Base-by-base conservation (phyloP, 2,329 filamentous ascomycete species). In the Fusarium longipes region DNA sequence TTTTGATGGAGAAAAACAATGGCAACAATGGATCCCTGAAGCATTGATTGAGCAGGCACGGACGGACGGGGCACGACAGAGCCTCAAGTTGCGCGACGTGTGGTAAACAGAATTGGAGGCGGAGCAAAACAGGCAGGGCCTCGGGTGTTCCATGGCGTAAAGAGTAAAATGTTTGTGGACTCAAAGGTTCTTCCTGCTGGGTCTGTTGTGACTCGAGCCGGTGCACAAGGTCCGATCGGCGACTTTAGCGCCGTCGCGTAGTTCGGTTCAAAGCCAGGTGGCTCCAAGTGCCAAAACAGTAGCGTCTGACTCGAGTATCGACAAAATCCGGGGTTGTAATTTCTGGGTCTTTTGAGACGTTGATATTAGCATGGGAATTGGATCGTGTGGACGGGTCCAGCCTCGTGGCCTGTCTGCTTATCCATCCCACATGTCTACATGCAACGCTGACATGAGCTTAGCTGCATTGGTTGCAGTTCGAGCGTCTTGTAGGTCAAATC, bases 31-130 rank as follows among this genome's bases (percentile, higher is more conserved):
- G 58, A 36, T 33, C 57, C 40, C 29, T 51, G 36, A 18, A 24
- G 40, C 17, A n/a, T 32, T 48, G 14, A 30, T 25, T 18, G 22
- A 7, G 3, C 15, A 60, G 33, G 27, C 33, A 29, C 17, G 22
- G 18, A 43, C n/a, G n/a, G n/a, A n/a, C n/a, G n/a, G n/a, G n/a
- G 35, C 35, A 47, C 43, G 7, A 40, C 65, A 68, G 63, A 67
- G 64, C 64, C 64, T 67, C 64, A 67, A 64, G 29, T 25, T 40
- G 45, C 38, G 20, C 29, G 15, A 25, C 25, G 35, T 15, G 18
- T 18, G 35, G 42, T 42, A 20, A 4, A 39, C 17, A 32, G 20
- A 33, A 27, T 25, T 24, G 50, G 35, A 15, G 51, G 49, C 63
- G 29, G 39, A 60, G 63, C 32, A 32, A 20, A 40, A 29, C 30